phyloP scores from a whole-genome alignment of 164 flowering plant species.

The Umbellularia californica region DNA sequence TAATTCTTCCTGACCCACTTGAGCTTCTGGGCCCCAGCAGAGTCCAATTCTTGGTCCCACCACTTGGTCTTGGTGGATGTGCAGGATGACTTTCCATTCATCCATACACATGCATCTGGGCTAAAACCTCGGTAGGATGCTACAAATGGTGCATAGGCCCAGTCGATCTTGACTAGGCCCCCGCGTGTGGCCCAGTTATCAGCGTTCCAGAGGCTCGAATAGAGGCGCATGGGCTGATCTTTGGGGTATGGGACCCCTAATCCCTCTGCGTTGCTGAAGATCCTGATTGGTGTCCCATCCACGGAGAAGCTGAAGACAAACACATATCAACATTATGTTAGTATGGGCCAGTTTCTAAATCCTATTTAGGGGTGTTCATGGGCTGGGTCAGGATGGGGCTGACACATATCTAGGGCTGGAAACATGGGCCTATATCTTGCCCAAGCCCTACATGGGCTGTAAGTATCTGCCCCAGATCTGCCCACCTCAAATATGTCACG shows the following conservation, averaged over 20 bases:
- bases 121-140: conserved; percentile 2
- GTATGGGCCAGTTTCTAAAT: too few species aligned
- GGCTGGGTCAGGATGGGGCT: too few species aligned
- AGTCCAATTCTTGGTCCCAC: conserved; percentile 13
- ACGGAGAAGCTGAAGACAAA: conserved; percentile 3
- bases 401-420: too few species aligned
- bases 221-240: conserved; percentile 9
- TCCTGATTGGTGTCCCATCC: conserved; percentile 10
- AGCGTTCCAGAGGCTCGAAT: conserved; percentile 11
- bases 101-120: conserved; percentile 7
- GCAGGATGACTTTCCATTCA: background rate
- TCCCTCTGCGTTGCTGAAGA: conserved; percentile 3
- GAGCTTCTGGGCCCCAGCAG: conserved; percentile 8
- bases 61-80: background rate
- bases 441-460: too few species aligned
- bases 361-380: too few species aligned
- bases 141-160: background rate
- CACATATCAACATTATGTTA: background rate
- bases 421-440: too few species aligned
- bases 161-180: conserved; percentile 8
- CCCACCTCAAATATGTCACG: too few species aligned
- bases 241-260: conserved; percentile 9
- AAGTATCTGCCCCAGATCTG: too few species aligned
- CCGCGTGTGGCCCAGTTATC: conserved; percentile 12
- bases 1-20: conserved; percentile 13